These are phyloP conservation scores for Beauveria bassiana DNA, from an alignment of 2,329 filamentous ascomycete genomes.

Conservation along the genomic window DNA sequence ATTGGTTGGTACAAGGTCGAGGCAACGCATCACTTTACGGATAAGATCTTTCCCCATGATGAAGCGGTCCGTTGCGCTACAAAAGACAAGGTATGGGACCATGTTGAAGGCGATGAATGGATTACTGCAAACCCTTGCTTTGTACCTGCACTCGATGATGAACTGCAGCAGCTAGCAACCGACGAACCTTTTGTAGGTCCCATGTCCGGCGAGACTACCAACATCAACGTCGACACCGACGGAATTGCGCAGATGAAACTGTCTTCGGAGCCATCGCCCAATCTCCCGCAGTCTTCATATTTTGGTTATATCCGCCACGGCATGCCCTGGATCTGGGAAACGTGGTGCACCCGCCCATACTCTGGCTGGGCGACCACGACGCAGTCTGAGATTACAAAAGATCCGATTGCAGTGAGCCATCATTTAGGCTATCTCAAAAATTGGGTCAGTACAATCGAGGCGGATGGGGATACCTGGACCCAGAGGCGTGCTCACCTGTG, in stretches of 20 bases:
- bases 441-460: neutral
- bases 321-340: slow-evolving; percentile 15
- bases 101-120: slow-evolving; percentile 11
- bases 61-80: neutral
- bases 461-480: neutral
- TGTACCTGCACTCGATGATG: slow-evolving; percentile 5
- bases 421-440: neutral
- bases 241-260: neutral
- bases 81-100: neutral
- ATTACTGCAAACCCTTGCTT: slow-evolving; percentile 13
- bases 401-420: neutral
- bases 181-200: neutral
- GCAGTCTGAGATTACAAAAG: neutral
- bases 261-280: neutral
- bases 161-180: neutral
- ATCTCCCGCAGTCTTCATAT: slow-evolving; percentile 6
- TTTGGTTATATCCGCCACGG: neutral
- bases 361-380: slow-evolving; percentile 7
- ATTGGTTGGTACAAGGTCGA: slow-evolving; percentile 8
- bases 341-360: slow-evolving; percentile 12
- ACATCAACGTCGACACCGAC: neutral
- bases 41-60: slow-evolving; percentile 5
- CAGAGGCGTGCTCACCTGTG: neutral
- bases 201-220: neutral
- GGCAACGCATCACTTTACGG: neutral